Evolutionary conservation across 2,329 filamentous ascomycete genomes (phyloP), one percentile per base, ranked within the genome.

Genomic region (Seiridium unicorne): DNA sequence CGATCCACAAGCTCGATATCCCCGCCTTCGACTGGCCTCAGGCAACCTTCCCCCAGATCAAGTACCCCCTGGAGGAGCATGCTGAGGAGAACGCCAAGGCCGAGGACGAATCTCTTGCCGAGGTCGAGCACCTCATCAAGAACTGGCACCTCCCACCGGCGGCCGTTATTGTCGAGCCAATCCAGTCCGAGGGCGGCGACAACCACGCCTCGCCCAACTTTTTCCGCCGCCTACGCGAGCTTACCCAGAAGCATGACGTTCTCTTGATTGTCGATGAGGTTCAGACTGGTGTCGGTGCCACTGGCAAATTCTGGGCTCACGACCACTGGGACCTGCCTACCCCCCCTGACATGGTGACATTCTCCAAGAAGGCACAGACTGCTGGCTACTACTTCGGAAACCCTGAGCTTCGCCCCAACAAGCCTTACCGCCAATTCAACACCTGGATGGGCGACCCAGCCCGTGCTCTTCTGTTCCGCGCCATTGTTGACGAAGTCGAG

Each of bases 391-490:
- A 95, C 83, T 97, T 88, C 73, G 89, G 89, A 62, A 89, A 95
- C 82, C 84, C 86, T 8, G 87, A 86, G 47, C 83, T 97, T 67
- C 84, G 91, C 10, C 93, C 93, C 63, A 96, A 96, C 82, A 93
- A 93, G 84, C 90, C 93, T 5, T 97, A 96, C 82, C 89, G 93
- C 63, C 93, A 97, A 78, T 97, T 97, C 84, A 97, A 97, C 83
- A 97, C 92, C 54, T 97, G 93, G 93, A 96, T 97, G 89, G 93
- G 93, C 69, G 93, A 97, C 78, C 93, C 93, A 13, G 89, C 90
- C 11, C 88, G 92, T 62, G 92, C 90, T 13, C 80, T 97, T 62
- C 83, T 97, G 66, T 96, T 96, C 88, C 87, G 90, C 64, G 89
- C 87, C 70, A 96, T 97, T 77, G 85, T 94, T 72, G 78, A 90